Conservation (phyloP, 1,284 basidiomycete species). For the Ganoderma sinense region DNA sequence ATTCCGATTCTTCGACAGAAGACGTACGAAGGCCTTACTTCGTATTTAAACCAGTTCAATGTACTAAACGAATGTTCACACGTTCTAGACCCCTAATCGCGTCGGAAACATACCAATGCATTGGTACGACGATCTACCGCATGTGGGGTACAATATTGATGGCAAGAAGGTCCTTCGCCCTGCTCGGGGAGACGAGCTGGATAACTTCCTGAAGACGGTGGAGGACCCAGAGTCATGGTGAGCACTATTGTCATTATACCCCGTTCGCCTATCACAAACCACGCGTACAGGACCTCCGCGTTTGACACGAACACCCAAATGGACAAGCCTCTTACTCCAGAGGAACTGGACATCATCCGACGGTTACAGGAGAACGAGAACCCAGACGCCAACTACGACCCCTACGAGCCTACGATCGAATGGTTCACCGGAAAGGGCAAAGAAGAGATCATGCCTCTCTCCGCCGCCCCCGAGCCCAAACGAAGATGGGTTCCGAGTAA, state of each 20-base stretch:
- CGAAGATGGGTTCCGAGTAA: constrained; percentile 97
- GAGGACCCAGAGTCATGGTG: constrained; percentile 94
- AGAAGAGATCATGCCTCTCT: constrained; percentile 93
- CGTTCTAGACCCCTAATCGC: constrained; percentile 84
- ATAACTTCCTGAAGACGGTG: constrained; percentile 95
- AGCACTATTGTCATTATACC: background rate
- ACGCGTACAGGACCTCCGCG: constrained; percentile 79
- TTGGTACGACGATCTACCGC: constrained; percentile 99
- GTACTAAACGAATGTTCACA: background rate
- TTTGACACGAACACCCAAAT: constrained; percentile 91
- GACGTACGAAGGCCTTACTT: constrained; percentile 69
- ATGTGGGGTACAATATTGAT: constrained; percentile 97
- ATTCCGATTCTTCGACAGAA: constrained; percentile 97
- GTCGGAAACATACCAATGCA: constrained; percentile 96
- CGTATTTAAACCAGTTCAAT: background rate
- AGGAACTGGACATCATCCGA: constrained; percentile 96
- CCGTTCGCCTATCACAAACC: background rate
- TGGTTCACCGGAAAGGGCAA: constrained; percentile 98
- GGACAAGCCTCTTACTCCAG: constrained; percentile 87
- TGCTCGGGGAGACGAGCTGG: constrained; percentile 95
- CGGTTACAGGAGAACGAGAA: constrained; percentile 91
- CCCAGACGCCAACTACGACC: constrained; percentile 90
- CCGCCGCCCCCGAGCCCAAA: constrained; percentile 94
- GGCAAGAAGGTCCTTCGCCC: constrained; percentile 95
- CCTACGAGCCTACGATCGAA: constrained; percentile 93